phyloP scores from a whole-genome alignment of 2,329 filamentous ascomycete species.

The Fusarium foetens region DNA sequence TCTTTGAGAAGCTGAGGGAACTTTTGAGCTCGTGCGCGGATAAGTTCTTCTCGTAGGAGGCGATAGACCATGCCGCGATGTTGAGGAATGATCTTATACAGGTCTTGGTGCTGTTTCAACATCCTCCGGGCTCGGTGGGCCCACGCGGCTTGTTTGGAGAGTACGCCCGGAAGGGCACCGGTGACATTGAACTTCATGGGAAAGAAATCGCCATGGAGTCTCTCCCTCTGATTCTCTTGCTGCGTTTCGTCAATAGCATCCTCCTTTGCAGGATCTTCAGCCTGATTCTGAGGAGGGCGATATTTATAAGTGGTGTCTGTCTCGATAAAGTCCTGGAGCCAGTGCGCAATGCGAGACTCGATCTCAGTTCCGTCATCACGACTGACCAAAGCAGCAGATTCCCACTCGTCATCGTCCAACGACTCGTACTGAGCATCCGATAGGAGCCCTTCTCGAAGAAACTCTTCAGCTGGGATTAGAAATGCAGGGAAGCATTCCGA shows the following conservation, averaged over 20 bases:
- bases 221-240: conserved; percentile 50
- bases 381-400: conserved; percentile 7
- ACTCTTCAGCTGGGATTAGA: conserved; percentile 63
- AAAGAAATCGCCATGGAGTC: conserved; percentile 65
- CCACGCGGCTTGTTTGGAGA: conserved; percentile 22
- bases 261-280: conserved; percentile 3
- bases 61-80: conserved; percentile 74
- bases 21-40: conserved; percentile 56
- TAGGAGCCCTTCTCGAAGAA: conserved; percentile 68
- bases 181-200: conserved; percentile 35
- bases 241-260: not conserved
- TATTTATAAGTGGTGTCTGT: conserved; percentile 37
- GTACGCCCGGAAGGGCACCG: conserved; percentile 13
- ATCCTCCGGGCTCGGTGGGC: conserved; percentile 18
- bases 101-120: conserved; percentile 52
- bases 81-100: conserved; percentile 67
- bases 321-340: conserved; percentile 34
- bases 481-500: conserved; percentile 49
- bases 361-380: not conserved
- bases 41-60: conserved; percentile 66
- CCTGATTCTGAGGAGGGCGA: conserved; percentile 31
- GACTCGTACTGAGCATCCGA: conserved; percentile 71
- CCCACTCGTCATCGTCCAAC: conserved; percentile 42
- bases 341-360: conserved; percentile 14
- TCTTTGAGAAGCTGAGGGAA: conserved; percentile 61